Conservation (phyloP, 345 rosid genomes). For the Physaria fendleri region DNA sequence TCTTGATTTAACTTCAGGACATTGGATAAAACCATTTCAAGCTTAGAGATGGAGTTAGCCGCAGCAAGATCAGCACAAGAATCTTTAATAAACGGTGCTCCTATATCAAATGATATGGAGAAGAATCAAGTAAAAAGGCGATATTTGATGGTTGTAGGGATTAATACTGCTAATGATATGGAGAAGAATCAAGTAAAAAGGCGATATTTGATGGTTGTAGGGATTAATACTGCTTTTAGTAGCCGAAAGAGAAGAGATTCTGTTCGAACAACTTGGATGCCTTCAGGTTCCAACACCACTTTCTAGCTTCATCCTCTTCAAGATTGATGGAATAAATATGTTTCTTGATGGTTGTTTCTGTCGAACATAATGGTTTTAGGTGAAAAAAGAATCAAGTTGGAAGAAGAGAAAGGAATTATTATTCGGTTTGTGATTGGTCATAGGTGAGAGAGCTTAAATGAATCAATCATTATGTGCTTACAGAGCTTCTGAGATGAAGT, state of each 20-base stretch:
- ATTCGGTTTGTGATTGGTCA: slow-evolving; percentile 71
- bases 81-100: slow-evolving; percentile 61
- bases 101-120: slow-evolving; percentile 51
- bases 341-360: not conserved
- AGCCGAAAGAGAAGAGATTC: slow-evolving; percentile 94
- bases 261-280: slow-evolving; percentile 95
- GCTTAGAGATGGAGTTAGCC: slow-evolving; percentile 91
- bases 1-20: slow-evolving; percentile 43
- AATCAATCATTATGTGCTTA: not conserved
- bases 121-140: slow-evolving; percentile 43
- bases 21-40: slow-evolving; percentile 90
- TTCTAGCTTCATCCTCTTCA: slow-evolving; percentile 2
- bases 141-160: slow-evolving; percentile 83
- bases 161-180: slow-evolving; percentile 74
- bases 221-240: slow-evolving; percentile 92
- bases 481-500: not conserved
- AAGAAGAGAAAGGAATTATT: slow-evolving; percentile 58
- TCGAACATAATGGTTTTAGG: slow-evolving; percentile 30
- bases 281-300: slow-evolving; percentile 53
- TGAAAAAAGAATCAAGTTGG: slow-evolving; percentile 58
- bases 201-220: slow-evolving; percentile 78
- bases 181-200: slow-evolving; percentile 40
- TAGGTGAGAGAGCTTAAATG: slow-evolving; percentile 37
- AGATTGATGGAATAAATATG: not conserved
- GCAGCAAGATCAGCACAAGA: slow-evolving; percentile 89